Evolutionary conservation across 2,329 filamentous ascomycete species (phyloP).

Genomic region (Volutella citrinella): DNA sequence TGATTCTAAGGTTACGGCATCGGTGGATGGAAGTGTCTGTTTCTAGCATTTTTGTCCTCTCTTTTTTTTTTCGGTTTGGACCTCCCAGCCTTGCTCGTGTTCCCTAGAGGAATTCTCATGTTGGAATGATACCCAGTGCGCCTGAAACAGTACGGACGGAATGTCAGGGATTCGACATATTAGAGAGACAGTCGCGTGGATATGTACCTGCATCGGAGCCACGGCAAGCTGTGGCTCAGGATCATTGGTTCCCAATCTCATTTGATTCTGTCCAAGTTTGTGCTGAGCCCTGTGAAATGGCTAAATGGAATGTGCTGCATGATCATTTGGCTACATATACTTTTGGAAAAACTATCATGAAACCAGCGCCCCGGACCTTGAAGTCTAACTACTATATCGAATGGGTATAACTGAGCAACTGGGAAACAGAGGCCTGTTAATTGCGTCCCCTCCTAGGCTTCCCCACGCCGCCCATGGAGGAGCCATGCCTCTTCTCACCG

Average conservation of each 20-base stretch:
- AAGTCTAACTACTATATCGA: constrained; percentile 19
- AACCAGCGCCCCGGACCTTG: constrained; percentile 20
- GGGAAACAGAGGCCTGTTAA: too few relatives aligned
- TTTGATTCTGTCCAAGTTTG: constrained; percentile 18
- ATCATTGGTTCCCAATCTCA: constrained; percentile 1
- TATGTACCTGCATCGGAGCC: background rate
- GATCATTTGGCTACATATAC: too few relatives aligned
- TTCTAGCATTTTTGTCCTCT: constrained; percentile 2
- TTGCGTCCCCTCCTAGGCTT: constrained; percentile 37
- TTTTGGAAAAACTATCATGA: too few relatives aligned
- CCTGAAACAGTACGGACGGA: constrained; percentile 14
- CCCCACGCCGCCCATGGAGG: constrained; percentile 37
- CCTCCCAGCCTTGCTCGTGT: too few relatives aligned
- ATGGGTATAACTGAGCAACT: constrained; percentile 26
- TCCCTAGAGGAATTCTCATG: constrained; percentile 11
- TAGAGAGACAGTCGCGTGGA: constrained; percentile 1
- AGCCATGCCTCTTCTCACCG: constrained; percentile 45
- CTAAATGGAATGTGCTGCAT: background rate
- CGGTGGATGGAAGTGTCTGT: too few relatives aligned
- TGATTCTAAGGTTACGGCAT: too few relatives aligned
- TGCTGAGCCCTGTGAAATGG: constrained; percentile 3
- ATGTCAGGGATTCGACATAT: too few relatives aligned
- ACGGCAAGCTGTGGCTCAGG: too few relatives aligned
- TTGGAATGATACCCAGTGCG: constrained; percentile 22
- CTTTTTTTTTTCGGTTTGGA: constrained; percentile 7